Base-by-base conservation (phyloP, 208 protist genomes). In the Naegleria fowleri region DNA sequence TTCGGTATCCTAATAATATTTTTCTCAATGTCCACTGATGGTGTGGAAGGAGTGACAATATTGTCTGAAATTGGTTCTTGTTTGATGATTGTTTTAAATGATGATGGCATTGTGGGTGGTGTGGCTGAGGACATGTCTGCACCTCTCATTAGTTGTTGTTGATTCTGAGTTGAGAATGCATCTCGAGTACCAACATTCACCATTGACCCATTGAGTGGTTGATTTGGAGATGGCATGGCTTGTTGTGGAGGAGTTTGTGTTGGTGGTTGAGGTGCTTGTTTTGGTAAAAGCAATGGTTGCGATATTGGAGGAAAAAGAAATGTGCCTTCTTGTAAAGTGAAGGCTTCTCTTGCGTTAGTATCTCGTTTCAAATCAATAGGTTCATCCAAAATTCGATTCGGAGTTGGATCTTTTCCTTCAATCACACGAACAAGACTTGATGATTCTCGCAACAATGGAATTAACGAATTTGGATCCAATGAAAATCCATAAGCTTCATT, bases 321-420 rank as follows among this genome's bases (percentile, higher is more conserved):
- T 36, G 16, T 11, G 1, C 67, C 67, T 79, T 36, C 67, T 36
- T 36, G 16, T 36, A 79, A 79, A 36, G 67, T 36, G 67, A 79
- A 79, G 67, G 67, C 67, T 36, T 79, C 67, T 79, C 67, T 29
- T 0, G 25, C 25, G 1, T 36, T 2, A 11, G 0, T n/a, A 36
- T 79, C 67, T 79, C 67, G 19, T 79, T 79, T 29, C 5, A 79
- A 79, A 79, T 79, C 67, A 79, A 79, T 79, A 36, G 67, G 67
- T 36, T 79, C 67, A 36, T 79, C 67, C 29, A 79, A 36, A 36
- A 79, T 36, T 15, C 16, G 19, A 79, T 79, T 79, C n/a, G 67
- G 67, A 5, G 16, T 79, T 36, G 67, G 67, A 36, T 79, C 67
- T 79, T 79, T 79, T 36, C 67, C 67, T 13, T 36, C 16, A 79